Percentiles rank a stretch among this genome's conserved stretches.
phyloP scores from a whole-genome alignment of 2,329 filamentous ascomycete genomes.

The Cladosporium phlei region DNA sequence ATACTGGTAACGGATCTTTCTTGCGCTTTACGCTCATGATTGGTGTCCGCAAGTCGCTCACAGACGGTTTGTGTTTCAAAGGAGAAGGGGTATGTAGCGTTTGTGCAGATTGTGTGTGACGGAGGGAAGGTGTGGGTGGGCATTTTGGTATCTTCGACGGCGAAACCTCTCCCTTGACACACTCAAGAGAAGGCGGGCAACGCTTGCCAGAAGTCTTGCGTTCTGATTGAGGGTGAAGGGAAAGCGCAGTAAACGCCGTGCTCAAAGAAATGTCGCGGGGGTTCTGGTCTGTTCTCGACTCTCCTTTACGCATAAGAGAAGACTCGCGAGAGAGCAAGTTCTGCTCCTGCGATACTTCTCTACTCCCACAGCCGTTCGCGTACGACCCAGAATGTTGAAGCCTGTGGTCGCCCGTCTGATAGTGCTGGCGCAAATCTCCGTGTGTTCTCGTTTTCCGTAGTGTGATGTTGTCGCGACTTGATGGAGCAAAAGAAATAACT shows the following conservation, averaged over 20 bases:
- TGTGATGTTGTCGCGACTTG: constrained; percentile 19
- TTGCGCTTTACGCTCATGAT: constrained; percentile 19
- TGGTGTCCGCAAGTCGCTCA: constrained; percentile 26
- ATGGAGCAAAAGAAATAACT: constrained; percentile 35
- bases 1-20: constrained; percentile 57
- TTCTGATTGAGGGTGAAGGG: constrained; percentile 21
- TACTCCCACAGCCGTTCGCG: constrained; percentile 11
- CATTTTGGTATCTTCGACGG: constrained; percentile 34
- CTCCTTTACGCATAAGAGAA: constrained; percentile 15
- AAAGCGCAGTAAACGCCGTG: constrained; percentile 26
- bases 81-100: constrained; percentile 27
- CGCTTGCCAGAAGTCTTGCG: constrained; percentile 8
- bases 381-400: constrained; percentile 14
- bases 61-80: constrained; percentile 25
- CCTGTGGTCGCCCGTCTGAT: constrained; percentile 18
- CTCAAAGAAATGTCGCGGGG: constrained; percentile 29
- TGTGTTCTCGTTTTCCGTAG: constrained; percentile 32
- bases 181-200: constrained; percentile 28
- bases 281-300: constrained; percentile 18
- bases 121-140: constrained; percentile 27
- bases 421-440: constrained; percentile 22
- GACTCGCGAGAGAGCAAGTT: constrained; percentile 11
- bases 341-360: constrained; percentile 5
- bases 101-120: constrained; percentile 28
- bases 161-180: constrained; percentile 29